Base-by-base conservation (phyloP, 2,329 filamentous ascomycete genomes). In the Massarina eburnea region DNA sequence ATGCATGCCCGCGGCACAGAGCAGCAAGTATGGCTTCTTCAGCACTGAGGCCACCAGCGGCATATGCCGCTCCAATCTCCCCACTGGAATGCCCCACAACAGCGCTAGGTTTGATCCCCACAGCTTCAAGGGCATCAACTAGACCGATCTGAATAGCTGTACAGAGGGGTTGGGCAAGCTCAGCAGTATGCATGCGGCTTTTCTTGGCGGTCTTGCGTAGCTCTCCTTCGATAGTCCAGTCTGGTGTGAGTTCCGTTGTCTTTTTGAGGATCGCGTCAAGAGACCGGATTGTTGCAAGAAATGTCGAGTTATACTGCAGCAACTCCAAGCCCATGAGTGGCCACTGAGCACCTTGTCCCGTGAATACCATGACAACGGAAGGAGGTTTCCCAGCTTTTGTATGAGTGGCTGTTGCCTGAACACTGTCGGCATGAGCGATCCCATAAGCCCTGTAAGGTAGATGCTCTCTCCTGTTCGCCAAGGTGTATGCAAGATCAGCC, bases 11-110 rank as follows among this genome's bases (percentile, higher is more conserved):
- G 3, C 59, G 44, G 20, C 49, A 47, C 26, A 51, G 59, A 9
- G 61, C 59, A 10, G 45, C 35, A 1, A 37, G 18, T 14, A 62
- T 58, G 9, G 61, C 59, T 14, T 60, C 51, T 14, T 27, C 15
- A 3, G 39, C 38, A 1, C 55, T 64, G 2, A 54, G n/a, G 21
- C 20, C 55, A 1, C 66, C 68, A 9, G 58, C 61, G 8, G 61
- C 61, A 19, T 74, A 73, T 2, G 67, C 59, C 0, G 71, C 73
- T 0, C 68, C 72, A 8, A 73, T 70, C 46, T 75, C 73, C 4
- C 73, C 72, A 10, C 70, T 62, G 0, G 69, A 73, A 41, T 75
- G 72, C 2, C 73, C 72, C 18, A 58, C 48, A 1, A 64, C 61
- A 1, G 52, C 45, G n/a, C 30, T 18, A 1, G 59, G 54, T 3